A percentile compares a stretch with the other conserved stretches of the same genome.
Evolutionary conservation across 768 basidiomycete genomes (phyloP).

Genomic region (Podaxis sp.): DNA sequence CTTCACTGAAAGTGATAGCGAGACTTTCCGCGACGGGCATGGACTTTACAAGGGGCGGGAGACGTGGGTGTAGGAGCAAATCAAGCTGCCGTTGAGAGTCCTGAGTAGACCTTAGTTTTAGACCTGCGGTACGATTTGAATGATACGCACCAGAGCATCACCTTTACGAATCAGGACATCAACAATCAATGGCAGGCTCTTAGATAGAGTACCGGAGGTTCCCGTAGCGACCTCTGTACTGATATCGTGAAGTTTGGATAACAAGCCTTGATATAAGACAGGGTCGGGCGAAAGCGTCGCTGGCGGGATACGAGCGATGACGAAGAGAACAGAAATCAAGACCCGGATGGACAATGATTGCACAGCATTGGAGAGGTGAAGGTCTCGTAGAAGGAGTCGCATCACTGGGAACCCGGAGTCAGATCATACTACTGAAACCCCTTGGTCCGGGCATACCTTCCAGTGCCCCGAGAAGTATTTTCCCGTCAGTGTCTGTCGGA

Average conservation of each 20-base stretch:
- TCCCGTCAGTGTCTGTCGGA: constrained; percentile 47
- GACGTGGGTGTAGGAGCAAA: constrained; percentile 72
- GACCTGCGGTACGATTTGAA: not conserved
- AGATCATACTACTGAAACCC: not conserved
- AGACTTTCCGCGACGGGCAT: constrained; percentile 63
- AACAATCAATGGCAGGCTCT: constrained; percentile 57
- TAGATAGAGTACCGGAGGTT: constrained; percentile 59
- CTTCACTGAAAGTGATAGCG: constrained; percentile 61
- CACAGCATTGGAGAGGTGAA: constrained; percentile 49
- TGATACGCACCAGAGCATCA: constrained; percentile 29
- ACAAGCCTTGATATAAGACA: constrained; percentile 45
- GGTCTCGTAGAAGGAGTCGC: constrained; percentile 45
- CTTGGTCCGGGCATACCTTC: constrained; percentile 45
- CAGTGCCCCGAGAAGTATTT: constrained; percentile 51
- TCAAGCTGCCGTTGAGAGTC: constrained; percentile 46
- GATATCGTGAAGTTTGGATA: constrained; percentile 44
- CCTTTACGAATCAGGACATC: constrained; percentile 31
- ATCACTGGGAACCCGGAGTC: constrained; percentile 42
- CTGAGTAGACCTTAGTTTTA: not conserved
- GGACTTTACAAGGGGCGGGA: constrained; percentile 72
- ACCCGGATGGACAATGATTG: constrained; percentile 61
- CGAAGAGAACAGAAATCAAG: constrained; percentile 55
- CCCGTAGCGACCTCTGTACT: constrained; percentile 53
- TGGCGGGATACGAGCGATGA: constrained; percentile 55
- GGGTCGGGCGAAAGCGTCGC: constrained; percentile 54